Percentiles rank a stretch among this genome's conserved stretches.
These are phyloP conservation scores for Phenoliferia sp. DNA, from an alignment of 1,284 basidiomycete species.

Conservation along the genomic window DNA sequence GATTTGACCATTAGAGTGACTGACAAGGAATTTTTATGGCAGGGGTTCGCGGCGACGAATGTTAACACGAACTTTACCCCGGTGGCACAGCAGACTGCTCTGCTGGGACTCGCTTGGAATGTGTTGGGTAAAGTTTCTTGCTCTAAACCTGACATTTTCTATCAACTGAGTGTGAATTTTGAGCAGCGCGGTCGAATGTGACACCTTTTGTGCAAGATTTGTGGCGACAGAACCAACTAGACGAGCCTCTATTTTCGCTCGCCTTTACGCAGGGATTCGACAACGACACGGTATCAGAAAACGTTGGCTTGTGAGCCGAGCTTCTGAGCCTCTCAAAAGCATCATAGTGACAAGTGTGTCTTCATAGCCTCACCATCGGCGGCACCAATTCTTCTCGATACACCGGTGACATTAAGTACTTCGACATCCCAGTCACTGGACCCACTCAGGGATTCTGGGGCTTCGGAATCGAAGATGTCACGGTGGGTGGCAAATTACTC, in stretches of 20 bases:
- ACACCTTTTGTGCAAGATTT: neutral
- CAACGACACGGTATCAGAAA: neutral
- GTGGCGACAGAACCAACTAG: neutral
- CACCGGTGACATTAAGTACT: neutral
- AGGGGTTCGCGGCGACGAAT: neutral
- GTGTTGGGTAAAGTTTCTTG: neutral
- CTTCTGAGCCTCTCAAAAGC: neutral
- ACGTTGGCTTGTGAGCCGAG: neutral
- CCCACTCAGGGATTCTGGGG: neutral
- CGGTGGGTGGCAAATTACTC: neutral
- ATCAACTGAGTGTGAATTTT: neutral
- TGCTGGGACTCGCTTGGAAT: neutral
- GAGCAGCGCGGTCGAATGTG: neutral
- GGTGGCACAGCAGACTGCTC: neutral
- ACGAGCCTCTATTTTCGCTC: neutral
- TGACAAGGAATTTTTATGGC: neutral
- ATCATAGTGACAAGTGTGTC: neutral
- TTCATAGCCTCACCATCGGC: neutral
- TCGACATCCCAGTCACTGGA: neutral
- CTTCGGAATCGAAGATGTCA: neutral
- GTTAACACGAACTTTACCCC: neutral
- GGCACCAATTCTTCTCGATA: neutral
- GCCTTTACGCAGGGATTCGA: neutral
- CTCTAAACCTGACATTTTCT: neutral
- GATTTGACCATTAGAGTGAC: too few relatives aligned